Base-by-base conservation (phyloP, 371 early-diverging fungal genomes). In the Mucor mucedo region DNA sequence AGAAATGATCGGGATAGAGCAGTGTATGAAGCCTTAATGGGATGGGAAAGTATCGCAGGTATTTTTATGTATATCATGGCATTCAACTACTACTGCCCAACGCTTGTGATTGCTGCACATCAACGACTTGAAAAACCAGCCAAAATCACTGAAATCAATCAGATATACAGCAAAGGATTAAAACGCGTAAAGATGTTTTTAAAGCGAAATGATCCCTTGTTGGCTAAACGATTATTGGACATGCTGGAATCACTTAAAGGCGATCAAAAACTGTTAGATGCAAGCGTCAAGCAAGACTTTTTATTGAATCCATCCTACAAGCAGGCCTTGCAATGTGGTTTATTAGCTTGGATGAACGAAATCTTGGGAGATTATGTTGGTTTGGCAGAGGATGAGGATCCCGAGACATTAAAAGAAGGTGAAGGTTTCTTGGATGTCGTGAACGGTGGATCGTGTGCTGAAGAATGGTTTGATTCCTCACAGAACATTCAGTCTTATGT, bases 271-370 rank as follows among this genome's bases (percentile, higher is more conserved):
- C 16, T 58, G 11, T 29, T 58, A 7, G 63, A 64, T 30, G 47
- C 56, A 1, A 66, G 60, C 27, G 52, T 59, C 1, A 67, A 67
- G 21, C 35, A 49, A 9, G 63, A 66, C 9, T 13, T 71, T 4
- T 0, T 16, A 16, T 10, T 55, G 3, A 29, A 44, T 28, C 55
- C 68, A 28, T 9, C 29, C 9, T 50, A 60, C n/a, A 50, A 50
- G 55, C 10, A 47, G 27, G 27, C 21, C n/a, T 42, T 65, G 28
- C 29, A 58, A 28, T 8, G 27, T 14, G 70, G 64, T 2, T 28
- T 77, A 10, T 8, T 73, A 2, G 57, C 63, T 21, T 80, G 80
- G 80, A 58, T 80, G 58, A 74, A 77, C 44, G 73, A 77, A 14
- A 13, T 80, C 0, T 52, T 73, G 2, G 67, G 73, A 41, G 69